Percentiles rank a stretch among this genome's conserved stretches.
These are phyloP conservation scores for Bidens hawaiensis DNA, from an alignment of 140 eudicot species.

Conservation along the genomic window DNA sequence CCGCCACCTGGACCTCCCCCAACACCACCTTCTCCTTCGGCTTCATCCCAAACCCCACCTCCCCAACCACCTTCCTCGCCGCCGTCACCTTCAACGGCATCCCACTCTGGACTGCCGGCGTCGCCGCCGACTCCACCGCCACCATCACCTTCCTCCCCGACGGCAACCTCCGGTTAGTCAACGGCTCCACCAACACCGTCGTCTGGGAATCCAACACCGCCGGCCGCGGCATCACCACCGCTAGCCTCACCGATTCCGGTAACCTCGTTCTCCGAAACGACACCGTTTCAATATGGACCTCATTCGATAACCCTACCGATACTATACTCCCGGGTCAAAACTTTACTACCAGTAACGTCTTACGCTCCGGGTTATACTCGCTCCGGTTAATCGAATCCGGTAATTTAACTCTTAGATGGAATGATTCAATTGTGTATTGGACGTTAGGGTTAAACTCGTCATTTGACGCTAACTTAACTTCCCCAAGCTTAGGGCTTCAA, in stretches of 20 bases:
- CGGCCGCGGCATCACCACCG: conserved; percentile 43
- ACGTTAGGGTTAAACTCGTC: conserved; percentile 62
- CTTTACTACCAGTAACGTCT: conserved; percentile 30
- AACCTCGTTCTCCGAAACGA: conserved; percentile 52
- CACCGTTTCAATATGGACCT: conserved; percentile 43
- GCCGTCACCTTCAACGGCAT: conserved; percentile 59
- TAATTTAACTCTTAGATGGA: conserved; percentile 67
- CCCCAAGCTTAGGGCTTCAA: conserved; percentile 49
- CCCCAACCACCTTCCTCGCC: conserved; percentile 23
- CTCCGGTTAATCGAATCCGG: conserved; percentile 44
- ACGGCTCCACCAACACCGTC: conserved; percentile 38
- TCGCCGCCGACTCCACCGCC: conserved; percentile 43
- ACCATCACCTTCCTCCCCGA: conserved; percentile 36
- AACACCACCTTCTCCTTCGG: conserved; percentile 48
- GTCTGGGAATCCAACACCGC: conserved; percentile 74
- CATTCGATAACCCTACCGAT: conserved; percentile 73
- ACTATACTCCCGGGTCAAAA: conserved; percentile 60
- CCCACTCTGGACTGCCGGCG: conserved; percentile 65
- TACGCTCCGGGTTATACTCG: conserved; percentile 62
- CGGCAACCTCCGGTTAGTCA: conserved; percentile 64
- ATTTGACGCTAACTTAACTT: conserved; percentile 31
- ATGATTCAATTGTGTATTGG: conserved; percentile 45
- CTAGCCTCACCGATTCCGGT: conserved; percentile 52
- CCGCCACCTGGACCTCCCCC: conserved; percentile 52
- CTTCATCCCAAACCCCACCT: conserved; percentile 39